Percentiles rank a stretch among this genome's conserved stretches.
phyloP scores from a whole-genome alignment of 805 yeast species.

The Millerago galiae region DNA sequence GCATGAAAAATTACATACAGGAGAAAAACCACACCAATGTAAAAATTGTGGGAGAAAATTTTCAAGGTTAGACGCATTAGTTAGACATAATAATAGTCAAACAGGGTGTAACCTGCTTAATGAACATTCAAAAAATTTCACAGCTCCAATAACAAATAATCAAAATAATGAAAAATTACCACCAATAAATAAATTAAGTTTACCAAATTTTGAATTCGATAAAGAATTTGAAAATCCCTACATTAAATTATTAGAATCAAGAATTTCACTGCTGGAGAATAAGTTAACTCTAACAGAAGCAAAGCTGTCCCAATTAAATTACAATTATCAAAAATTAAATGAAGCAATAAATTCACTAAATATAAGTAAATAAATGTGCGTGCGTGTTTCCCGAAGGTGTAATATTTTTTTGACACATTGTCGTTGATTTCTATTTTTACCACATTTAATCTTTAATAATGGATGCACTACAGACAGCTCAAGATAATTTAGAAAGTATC shows the following conservation, averaged over 20 bases:
- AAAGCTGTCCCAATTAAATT: conserved; percentile 16
- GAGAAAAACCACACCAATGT: conserved; percentile 65
- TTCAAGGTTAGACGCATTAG: conserved; percentile 71
- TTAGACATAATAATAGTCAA: conserved; percentile 53
- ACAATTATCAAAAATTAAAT: conserved; percentile 1
- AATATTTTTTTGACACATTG: neutral
- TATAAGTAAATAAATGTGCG: too few species aligned
- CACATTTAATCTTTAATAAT: conserved; percentile 3
- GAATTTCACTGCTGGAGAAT: conserved; percentile 16
- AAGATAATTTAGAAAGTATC: conserved; percentile 35
- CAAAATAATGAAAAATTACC: conserved; percentile 5
- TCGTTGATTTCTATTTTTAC: neutral
- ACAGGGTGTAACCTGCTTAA: conserved; percentile 19
- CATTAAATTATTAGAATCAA: conserved; percentile 18
- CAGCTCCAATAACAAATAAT: neutral
- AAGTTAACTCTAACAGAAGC: conserved; percentile 17
- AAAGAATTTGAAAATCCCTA: conserved; percentile 8
- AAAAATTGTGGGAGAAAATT: conserved; percentile 54
- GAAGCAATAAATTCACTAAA: too few species aligned
- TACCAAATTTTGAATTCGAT: too few species aligned
- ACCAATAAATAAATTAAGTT: conserved; percentile 5
- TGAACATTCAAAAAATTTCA: conserved; percentile 9
- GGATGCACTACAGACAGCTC: conserved; percentile 17
- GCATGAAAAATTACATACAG: conserved; percentile 70
- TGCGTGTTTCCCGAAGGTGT: neutral